Percentiles rank a stretch among this genome's conserved stretches.
Evolutionary conservation across 805 yeast species (phyloP).

Genomic region (Zygoascus ofunaensis): DNA sequence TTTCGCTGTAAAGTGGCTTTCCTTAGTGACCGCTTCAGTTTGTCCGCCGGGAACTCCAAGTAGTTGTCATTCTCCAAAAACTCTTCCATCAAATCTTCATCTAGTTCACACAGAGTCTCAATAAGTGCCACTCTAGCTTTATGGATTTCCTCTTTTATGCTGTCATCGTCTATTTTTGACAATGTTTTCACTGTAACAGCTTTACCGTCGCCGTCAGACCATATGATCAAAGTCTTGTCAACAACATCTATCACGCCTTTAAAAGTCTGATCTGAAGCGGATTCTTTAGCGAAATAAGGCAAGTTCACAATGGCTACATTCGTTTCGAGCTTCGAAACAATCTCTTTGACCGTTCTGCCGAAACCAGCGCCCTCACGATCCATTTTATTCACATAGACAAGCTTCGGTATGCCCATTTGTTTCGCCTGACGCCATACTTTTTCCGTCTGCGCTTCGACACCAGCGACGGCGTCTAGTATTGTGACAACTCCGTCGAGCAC

Average conservation of each 20-base stretch:
- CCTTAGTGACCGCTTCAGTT: constrained; percentile 54
- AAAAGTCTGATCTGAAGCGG: constrained; percentile 35
- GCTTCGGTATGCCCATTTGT: constrained; percentile 56
- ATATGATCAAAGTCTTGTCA: constrained; percentile 45
- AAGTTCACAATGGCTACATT: constrained; percentile 65
- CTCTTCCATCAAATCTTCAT: constrained; percentile 67
- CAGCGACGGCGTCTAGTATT: constrained; percentile 90
- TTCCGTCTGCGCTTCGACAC: constrained; percentile 97
- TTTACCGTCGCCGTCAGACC: constrained; percentile 42
- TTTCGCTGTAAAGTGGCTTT: constrained; percentile 48
- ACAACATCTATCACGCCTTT: constrained; percentile 71
- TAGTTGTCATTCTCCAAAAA: constrained; percentile 67
- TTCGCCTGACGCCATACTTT: constrained; percentile 90
- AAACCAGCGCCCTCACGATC: constrained; percentile 95
- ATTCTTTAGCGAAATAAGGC: constrained; percentile 55
- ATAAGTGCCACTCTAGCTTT: constrained; percentile 65
- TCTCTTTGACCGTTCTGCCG: constrained; percentile 78
- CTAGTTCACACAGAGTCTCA: constrained; percentile 76
- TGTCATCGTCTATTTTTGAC: constrained; percentile 22
- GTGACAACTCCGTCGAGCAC: constrained; percentile 94
- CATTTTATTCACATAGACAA: constrained; percentile 88
- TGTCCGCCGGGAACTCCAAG: constrained; percentile 45
- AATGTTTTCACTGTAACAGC: constrained; percentile 39
- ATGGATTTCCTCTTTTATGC: constrained; percentile 33
- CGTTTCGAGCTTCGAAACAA: constrained; percentile 66